A percentile compares a stretch with the other conserved stretches of the same genome.
These are phyloP conservation scores for Sanghuangporus baumii DNA, from an alignment of 1,284 basidiomycete species.

Conservation along the genomic window DNA sequence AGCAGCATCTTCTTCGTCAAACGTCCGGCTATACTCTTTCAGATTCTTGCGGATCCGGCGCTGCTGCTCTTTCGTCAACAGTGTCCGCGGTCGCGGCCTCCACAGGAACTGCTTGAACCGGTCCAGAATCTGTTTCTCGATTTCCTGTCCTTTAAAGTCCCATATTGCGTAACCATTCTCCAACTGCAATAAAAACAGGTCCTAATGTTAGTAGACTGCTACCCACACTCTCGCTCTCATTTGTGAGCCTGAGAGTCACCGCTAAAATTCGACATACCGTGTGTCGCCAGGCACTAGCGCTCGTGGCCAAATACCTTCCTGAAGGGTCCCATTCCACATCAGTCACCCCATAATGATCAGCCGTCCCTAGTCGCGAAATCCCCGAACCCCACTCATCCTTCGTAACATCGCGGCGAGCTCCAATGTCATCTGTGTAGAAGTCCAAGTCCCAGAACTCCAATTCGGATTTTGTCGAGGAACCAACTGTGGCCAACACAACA, in stretches of 20 bases:
- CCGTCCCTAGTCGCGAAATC: constrained; percentile 82
- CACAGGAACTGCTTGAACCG: constrained; percentile 99
- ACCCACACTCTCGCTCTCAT: constrained; percentile 1
- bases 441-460: constrained; percentile 99
- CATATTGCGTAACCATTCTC: constrained; percentile 97
- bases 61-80: constrained; percentile 88
- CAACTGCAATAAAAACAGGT: constrained; percentile 46
- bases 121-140: constrained; percentile 85
- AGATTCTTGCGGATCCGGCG: constrained; percentile 86
- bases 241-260: constrained; percentile 6
- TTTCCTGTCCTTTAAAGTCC: constrained; percentile 96
- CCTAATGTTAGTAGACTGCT: background rate
- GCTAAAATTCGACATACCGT: constrained; percentile 53
- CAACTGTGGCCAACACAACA: constrained; percentile 93
- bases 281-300: constrained; percentile 93
- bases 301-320: constrained; percentile 91
- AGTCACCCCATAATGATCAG: constrained; percentile 98
- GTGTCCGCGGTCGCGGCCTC: constrained; percentile 88
- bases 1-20: constrained; percentile 96
- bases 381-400: constrained; percentile 81
- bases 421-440: constrained; percentile 72
- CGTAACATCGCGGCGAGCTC: constrained; percentile 53
- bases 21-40: constrained; percentile 85
- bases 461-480: constrained; percentile 93
- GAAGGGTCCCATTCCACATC: constrained; percentile 99